Percentiles rank a stretch among this genome's conserved stretches.
phyloP scores from a whole-genome alignment of 2,329 filamentous ascomycete species.

The Calonectria crousiana region DNA sequence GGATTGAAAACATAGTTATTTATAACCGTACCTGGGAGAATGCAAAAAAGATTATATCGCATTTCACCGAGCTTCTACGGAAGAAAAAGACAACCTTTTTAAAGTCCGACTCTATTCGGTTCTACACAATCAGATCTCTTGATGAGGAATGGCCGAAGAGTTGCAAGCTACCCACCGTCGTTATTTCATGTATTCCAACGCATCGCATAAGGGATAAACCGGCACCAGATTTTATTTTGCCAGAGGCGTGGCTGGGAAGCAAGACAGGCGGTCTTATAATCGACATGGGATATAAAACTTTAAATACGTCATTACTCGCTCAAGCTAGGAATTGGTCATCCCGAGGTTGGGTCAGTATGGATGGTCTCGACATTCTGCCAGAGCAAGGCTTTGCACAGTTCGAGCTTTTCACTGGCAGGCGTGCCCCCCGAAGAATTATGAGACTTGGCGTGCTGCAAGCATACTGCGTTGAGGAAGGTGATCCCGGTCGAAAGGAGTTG shows the following conservation, averaged over 20 bases:
- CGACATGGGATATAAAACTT: conserved; percentile 80
- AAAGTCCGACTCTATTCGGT: conserved; percentile 56
- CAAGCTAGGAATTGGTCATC: conserved; percentile 74
- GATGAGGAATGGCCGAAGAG: conserved; percentile 74
- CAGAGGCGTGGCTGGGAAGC: conserved; percentile 76
- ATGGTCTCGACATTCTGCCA: conserved; percentile 80
- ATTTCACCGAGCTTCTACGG: conserved; percentile 71
- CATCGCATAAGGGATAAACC: conserved; percentile 69
- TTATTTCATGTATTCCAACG: conserved; percentile 81
- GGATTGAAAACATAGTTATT: conserved; percentile 80
- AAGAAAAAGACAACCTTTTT: conserved; percentile 56
- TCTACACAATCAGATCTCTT: conserved; percentile 69
- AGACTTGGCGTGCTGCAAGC: conserved; percentile 69
- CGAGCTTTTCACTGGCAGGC: conserved; percentile 78
- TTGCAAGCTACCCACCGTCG: conserved; percentile 76
- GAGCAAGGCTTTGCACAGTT: conserved; percentile 87
- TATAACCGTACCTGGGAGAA: conserved; percentile 77
- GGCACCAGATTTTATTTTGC: conserved; percentile 77
- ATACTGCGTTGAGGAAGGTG: conserved; percentile 56
- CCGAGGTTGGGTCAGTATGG: conserved; percentile 79
- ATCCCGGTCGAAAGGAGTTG: conserved; percentile 53
- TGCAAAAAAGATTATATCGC: conserved; percentile 74
- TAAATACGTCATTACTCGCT: conserved; percentile 76
- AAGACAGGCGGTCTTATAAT: conserved; percentile 81
- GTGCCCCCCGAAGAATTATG: conserved; percentile 71